Percentiles rank a stretch among this genome's conserved stretches.
These are phyloP conservation scores for Carex sylvatica DNA, from an alignment of 202 grass and related monocot genomes.

Conservation along the genomic window DNA sequence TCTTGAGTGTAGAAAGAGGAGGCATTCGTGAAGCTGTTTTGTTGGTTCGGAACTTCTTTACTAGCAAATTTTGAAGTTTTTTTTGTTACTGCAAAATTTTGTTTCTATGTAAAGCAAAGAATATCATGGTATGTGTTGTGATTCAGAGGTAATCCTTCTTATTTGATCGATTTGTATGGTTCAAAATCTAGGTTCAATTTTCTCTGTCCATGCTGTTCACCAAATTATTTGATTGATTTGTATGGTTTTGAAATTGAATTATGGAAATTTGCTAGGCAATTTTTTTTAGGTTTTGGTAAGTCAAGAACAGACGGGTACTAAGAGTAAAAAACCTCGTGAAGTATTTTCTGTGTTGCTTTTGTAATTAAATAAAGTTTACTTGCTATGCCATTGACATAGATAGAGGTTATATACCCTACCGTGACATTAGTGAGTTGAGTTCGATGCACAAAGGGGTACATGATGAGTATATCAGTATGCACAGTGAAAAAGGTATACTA, in stretches of 20 bases:
- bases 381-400: neutral
- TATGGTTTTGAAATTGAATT: too few relatives aligned
- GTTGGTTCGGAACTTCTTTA: neutral
- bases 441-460: neutral
- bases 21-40: conserved; percentile 25
- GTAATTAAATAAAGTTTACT: neutral
- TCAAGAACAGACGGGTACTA: neutral
- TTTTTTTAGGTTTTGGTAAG: neutral
- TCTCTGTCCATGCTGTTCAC: neutral
- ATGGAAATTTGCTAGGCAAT: too few relatives aligned
- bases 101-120: conserved; percentile 5
- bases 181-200: neutral
- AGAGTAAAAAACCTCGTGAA: too few relatives aligned
- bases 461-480: neutral
- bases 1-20: conserved; percentile 49
- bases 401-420: neutral
- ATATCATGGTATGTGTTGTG: neutral
- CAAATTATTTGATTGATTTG: neutral
- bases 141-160: neutral
- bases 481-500: neutral
- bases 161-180: neutral
- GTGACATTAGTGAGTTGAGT: neutral
- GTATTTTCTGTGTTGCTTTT: neutral
- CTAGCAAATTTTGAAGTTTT: neutral
- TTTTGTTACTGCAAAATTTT: conserved; percentile 11